A percentile compares a stretch with the other conserved stretches of the same genome.
These are phyloP conservation scores for Silene latifolia DNA, from an alignment of 148 eudicot species.

Conservation along the genomic window DNA sequence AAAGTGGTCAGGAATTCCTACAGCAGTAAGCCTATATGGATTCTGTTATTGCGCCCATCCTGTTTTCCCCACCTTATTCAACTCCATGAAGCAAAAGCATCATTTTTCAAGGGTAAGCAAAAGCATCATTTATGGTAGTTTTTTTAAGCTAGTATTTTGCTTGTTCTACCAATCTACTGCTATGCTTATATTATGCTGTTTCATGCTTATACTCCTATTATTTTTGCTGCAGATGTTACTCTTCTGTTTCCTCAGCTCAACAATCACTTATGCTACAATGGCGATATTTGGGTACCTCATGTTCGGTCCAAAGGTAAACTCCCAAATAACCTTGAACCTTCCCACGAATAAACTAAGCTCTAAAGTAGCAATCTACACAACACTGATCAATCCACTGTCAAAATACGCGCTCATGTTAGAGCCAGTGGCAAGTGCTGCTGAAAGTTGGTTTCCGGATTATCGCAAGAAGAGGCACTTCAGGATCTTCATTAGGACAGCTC, in stretches of 20 bases:
- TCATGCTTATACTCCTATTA: background rate
- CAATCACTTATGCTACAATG: constrained; percentile 44
- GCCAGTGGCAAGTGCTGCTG: constrained; percentile 40
- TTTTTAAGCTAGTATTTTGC: too few relatives aligned
- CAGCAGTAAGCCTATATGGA: constrained; percentile 43
- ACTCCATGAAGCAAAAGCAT: constrained; percentile 42
- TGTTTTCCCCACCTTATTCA: constrained; percentile 46
- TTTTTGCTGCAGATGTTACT: constrained; percentile 37
- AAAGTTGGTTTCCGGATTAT: constrained; percentile 36
- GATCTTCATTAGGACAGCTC: constrained; percentile 29
- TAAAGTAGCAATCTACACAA: constrained; percentile 48
- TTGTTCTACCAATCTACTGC: too few relatives aligned
- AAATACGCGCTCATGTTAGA: constrained; percentile 54
- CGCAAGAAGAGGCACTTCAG: constrained; percentile 29
- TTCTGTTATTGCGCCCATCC: constrained; percentile 60
- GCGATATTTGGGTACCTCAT: constrained; percentile 44
- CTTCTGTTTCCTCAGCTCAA: constrained; percentile 42
- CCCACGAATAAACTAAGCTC: constrained; percentile 37
- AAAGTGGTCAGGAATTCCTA: constrained; percentile 41
- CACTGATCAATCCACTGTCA: constrained; percentile 44
- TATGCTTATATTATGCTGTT: background rate
- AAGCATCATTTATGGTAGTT: too few relatives aligned
- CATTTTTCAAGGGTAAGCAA: constrained; percentile 46
- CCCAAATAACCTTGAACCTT: constrained; percentile 50
- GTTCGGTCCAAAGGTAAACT: constrained; percentile 43